These are phyloP conservation scores for Microdochium trichocladiopsis DNA, from an alignment of 2,329 filamentous ascomycete genomes.

Conservation along the genomic window DNA sequence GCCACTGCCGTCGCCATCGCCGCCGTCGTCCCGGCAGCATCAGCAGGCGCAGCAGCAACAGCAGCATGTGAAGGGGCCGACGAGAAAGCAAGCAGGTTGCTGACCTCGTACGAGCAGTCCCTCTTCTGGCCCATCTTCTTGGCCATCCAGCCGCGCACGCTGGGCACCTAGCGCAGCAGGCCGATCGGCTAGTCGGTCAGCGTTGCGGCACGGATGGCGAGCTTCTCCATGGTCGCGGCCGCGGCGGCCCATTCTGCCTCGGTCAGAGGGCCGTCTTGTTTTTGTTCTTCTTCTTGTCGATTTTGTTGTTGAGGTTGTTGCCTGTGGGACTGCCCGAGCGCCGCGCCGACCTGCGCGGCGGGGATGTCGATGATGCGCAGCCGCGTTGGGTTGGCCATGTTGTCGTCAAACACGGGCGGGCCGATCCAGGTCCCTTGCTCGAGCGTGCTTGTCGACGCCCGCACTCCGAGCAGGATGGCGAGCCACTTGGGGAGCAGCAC, in stretches of 20 bases:
- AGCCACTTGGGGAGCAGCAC: constrained; percentile 1
- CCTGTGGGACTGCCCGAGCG: constrained; percentile 17
- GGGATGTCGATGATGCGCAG: background rate
- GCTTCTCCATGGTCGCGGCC: constrained; percentile 16
- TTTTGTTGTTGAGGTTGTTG: constrained; percentile 20
- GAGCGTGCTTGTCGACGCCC: background rate
- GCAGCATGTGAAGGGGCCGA: too few species aligned
- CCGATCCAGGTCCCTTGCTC: constrained; percentile 1
- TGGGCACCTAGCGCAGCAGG: constrained; percentile 30
- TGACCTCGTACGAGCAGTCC: constrained; percentile 35
- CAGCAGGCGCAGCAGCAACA: too few species aligned
- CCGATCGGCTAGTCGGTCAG: constrained; percentile 24
- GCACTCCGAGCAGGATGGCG: constrained; percentile 1
- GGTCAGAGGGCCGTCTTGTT: background rate
- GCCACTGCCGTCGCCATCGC: background rate
- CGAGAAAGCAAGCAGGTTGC: constrained; percentile 32
- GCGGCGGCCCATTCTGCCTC: constrained; percentile 25
- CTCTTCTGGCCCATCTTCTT: constrained; percentile 27
- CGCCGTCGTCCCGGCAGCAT: constrained; percentile 6
- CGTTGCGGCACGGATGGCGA: constrained; percentile 20
- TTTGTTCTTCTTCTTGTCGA: constrained; percentile 7
- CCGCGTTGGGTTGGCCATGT: background rate
- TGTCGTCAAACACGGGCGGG: background rate
- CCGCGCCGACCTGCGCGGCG: background rate
- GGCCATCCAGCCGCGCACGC: constrained; percentile 29